Conservation (phyloP, 352 stramenopile genomes). For the Phytopythium cucurbitacearum region DNA sequence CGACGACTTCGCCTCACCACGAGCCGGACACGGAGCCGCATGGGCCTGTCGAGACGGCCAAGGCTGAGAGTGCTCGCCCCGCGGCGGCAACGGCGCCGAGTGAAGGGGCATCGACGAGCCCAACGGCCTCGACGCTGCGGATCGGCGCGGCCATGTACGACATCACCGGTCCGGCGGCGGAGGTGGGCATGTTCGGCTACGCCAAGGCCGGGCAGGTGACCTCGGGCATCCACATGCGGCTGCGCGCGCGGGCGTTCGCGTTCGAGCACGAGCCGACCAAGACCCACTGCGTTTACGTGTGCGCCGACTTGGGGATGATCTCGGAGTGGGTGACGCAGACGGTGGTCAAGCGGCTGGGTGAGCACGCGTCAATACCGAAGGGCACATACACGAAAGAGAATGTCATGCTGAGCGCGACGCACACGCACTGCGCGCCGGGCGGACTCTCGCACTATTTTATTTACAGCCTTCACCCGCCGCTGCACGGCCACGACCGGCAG, state of each 20-base stretch:
- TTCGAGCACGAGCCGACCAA: constrained; percentile 39
- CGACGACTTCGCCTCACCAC: too few relatives aligned
- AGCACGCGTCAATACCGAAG: constrained; percentile 32
- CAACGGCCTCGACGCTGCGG: constrained; percentile 16
- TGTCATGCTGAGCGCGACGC: constrained; percentile 87
- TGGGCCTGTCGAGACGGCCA: too few relatives aligned
- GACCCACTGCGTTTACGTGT: constrained; percentile 75
- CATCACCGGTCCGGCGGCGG: constrained; percentile 75
- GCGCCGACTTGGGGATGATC: constrained; percentile 87
- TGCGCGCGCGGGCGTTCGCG: constrained; percentile 78
- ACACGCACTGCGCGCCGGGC: constrained; percentile 89
- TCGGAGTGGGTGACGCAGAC: constrained; percentile 85
- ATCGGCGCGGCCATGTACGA: constrained; percentile 83
- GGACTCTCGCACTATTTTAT: constrained; percentile 92
- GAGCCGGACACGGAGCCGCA: too few relatives aligned
- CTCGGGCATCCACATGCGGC: constrained; percentile 83
- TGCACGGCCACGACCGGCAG: constrained; percentile 69
- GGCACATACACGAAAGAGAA: constrained; percentile 67
- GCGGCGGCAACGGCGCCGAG: neutral
- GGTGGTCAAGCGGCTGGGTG: constrained; percentile 59
- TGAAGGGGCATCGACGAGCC: neutral
- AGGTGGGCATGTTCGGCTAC: constrained; percentile 89
- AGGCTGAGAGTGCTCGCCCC: neutral
- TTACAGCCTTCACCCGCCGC: constrained; percentile 81
- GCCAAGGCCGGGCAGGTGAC: constrained; percentile 73